Evolutionary conservation across 2,329 filamentous ascomycete genomes (phyloP).

Genomic region (Talaromyces rugulosus): DNA sequence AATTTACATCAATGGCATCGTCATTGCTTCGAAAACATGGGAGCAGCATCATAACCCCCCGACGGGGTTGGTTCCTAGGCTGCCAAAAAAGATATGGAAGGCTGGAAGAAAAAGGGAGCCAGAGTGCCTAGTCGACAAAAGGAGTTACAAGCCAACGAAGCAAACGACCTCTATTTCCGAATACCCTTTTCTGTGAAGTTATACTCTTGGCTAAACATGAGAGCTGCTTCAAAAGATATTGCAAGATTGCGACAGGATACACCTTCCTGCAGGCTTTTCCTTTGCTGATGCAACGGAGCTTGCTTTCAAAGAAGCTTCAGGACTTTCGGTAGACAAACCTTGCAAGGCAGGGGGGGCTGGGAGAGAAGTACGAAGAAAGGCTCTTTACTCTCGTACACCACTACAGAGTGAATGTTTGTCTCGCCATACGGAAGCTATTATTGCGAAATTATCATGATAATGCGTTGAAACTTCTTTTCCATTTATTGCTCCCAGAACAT

Average conservation of each 20-base stretch:
- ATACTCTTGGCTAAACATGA: too few relatives aligned
- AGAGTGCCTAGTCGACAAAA: too few relatives aligned
- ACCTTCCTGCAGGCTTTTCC: neutral
- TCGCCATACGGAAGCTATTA: neutral
- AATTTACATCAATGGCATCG: neutral
- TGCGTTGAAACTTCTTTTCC: too few relatives aligned
- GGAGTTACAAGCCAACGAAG: too few relatives aligned
- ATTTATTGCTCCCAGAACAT: too few relatives aligned
- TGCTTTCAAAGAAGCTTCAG: neutral
- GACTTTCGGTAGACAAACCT: neutral
- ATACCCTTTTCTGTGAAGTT: too few relatives aligned
- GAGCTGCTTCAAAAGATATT: too few relatives aligned
- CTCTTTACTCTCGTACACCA: neutral
- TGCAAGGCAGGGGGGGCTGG: neutral
- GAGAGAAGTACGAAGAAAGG: neutral
- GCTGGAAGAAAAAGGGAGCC: neutral
- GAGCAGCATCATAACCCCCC: neutral
- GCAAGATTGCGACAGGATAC: neutral
- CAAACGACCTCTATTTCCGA: too few relatives aligned
- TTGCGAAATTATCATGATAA: neutral
- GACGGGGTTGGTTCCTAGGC: neutral
- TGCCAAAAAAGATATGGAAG: neutral
- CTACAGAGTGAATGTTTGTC: neutral
- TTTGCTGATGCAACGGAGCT: neutral
- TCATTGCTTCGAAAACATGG: neutral